Evolutionary conservation across 176 grass and related monocot genomes (phyloP), one percentile per base, ranked within the genome.

Genomic region (Oryza australiensis): DNA sequence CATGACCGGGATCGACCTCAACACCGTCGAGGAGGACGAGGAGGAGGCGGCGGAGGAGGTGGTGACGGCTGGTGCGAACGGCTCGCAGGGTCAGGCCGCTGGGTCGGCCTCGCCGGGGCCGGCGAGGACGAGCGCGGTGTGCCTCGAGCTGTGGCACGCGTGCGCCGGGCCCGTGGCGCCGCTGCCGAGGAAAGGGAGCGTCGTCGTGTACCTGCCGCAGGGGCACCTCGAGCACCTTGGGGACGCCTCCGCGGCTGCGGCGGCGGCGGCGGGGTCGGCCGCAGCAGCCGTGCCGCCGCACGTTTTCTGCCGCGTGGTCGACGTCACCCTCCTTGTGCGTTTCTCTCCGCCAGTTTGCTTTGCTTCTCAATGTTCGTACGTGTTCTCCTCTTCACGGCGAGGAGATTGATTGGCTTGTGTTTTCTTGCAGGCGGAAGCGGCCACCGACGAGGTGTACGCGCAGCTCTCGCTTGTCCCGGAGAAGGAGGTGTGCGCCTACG

Each of bases 131-230:
- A 48, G 75, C 18, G 32, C 76, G 64, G 90, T 93, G 64, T 90
- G 90, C 68, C 85, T 91, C 26, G 93, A 96, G 88, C 90, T 96
- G 0, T 96, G 93, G 93, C 93, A 96, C 76, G 93, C 93, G 18
- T 96, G 93, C 76, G 93, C 93, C 22, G 93, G 93, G 5, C 90
- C 93, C n/a, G 75, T 92, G 1, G 74, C 80, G 12, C 89, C 90
- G 26, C 70, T 92, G 28, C 93, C 93, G 3, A 29, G 82, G 46
- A 90, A 90, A 73, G 90, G 93, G 1, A 76, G 80, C 68, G 63
- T 85, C 76, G 93, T 96, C 9, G 93, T 96, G 18, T 96, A 93
- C 75, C 84, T 96, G 27, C 93, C 93, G 7, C 93, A 96, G 84
- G 93, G 93, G 2, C 93, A 96, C 71, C 74, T 87, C 42, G 90